Conservation (phyloP, 805 yeast genomes). For the Citeromyces nyonsensis region DNA sequence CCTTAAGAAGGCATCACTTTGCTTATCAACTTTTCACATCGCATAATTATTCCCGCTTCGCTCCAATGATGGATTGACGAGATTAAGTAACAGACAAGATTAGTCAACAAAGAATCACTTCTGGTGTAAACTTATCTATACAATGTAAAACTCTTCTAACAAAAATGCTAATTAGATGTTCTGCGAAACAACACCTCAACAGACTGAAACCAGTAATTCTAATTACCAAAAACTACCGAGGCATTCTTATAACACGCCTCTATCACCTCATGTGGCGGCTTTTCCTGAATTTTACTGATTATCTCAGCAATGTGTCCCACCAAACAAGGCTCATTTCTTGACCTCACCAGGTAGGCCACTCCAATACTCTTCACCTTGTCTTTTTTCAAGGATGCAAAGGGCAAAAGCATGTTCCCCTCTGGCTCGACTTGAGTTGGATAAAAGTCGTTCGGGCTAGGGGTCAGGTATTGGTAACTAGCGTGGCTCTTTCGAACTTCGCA, state of each 20-base stretch:
- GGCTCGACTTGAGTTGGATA: neutral
- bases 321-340: slow-evolving; percentile 86
- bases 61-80: too few species aligned
- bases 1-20: too few species aligned
- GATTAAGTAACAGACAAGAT: too few species aligned
- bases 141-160: too few species aligned
- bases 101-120: too few species aligned
- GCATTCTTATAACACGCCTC: slow-evolving; percentile 37
- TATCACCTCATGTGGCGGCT: slow-evolving; percentile 25
- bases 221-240: slow-evolving; percentile 1
- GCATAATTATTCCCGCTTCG: too few species aligned
- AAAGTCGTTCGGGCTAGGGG: slow-evolving; percentile 32
- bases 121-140: too few species aligned
- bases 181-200: too few species aligned
- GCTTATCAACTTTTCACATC: too few species aligned
- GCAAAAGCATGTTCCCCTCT: neutral
- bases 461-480: slow-evolving; percentile 46
- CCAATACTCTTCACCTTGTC: slow-evolving; percentile 18
- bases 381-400: slow-evolving; percentile 38
- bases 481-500: slow-evolving; percentile 84
- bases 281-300: slow-evolving; percentile 31
- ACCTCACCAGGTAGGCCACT: slow-evolving; percentile 37
- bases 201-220: too few species aligned
- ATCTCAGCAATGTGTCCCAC: slow-evolving; percentile 70
- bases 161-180: too few species aligned